A percentile compares a stretch with the other conserved stretches of the same genome.
phyloP scores from a whole-genome alignment of 305 asterid genomes.

The Fraxinus floribunda region DNA sequence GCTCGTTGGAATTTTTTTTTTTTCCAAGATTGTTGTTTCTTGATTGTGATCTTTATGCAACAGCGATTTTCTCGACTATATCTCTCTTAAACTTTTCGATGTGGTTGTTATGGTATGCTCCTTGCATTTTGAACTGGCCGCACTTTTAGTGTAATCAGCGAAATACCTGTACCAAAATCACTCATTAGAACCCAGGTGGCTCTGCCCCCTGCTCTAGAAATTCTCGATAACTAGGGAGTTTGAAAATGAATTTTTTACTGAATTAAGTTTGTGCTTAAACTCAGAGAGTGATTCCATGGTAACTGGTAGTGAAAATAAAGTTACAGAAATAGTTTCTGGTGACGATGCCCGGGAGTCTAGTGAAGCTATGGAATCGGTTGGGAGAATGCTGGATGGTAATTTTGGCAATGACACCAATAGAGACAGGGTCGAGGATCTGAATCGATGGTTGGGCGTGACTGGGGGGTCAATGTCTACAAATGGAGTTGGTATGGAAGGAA shows the following conservation, averaged over 20 bases:
- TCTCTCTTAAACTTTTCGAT: background rate
- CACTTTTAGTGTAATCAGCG: background rate
- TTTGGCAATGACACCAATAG: conserved; percentile 6
- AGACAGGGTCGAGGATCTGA: conserved; percentile 22
- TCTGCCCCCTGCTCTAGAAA: conserved; percentile 9
- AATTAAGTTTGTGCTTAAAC: background rate
- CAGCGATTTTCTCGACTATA: background rate
- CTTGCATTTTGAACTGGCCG: background rate
- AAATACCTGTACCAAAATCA: background rate
- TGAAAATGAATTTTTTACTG: background rate
- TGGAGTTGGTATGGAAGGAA: conserved; percentile 20
- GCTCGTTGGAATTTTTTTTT: background rate
- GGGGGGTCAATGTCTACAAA: conserved; percentile 23
- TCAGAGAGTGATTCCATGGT: background rate
- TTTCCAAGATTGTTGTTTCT: background rate
- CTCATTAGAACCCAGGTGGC: background rate
- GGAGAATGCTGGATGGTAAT: conserved; percentile 39
- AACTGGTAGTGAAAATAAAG: conserved; percentile 10
- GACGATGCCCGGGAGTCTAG: conserved; percentile 32
- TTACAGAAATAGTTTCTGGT: conserved; percentile 18
- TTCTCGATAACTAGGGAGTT: background rate
- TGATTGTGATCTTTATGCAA: background rate
- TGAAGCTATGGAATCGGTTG: conserved; percentile 47
- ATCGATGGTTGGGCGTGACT: conserved; percentile 17
- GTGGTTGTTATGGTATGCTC: background rate